A percentile compares a stretch with the other conserved stretches of the same genome.
phyloP scores from a whole-genome alignment of 2,329 filamentous ascomycete genomes.

The Epichloe bromicola region DNA sequence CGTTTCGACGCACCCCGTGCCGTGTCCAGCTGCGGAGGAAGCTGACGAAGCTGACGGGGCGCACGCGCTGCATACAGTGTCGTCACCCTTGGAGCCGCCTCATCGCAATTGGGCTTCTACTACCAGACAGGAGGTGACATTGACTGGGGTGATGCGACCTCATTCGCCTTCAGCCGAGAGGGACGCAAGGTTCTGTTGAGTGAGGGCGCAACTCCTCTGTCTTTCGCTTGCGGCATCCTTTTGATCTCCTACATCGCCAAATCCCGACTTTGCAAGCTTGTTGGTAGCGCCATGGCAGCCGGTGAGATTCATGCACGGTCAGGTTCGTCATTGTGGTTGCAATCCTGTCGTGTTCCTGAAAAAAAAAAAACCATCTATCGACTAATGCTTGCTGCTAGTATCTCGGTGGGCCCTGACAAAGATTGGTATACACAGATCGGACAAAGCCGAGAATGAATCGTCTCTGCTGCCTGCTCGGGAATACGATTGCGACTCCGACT shows the following conservation, averaged over 20 bases:
- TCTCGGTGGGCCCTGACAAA: constrained; percentile 1
- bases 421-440: background rate
- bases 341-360: background rate
- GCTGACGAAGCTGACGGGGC: background rate
- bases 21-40: background rate
- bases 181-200: constrained; percentile 19
- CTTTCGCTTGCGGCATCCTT: constrained; percentile 12
- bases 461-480: constrained; percentile 5
- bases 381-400: background rate
- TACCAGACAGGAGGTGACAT: constrained; percentile 19
- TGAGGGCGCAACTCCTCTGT: constrained; percentile 15
- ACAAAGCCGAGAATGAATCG: background rate
- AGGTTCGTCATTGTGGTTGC: constrained; percentile 10
- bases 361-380: background rate
- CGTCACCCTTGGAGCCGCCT: constrained; percentile 15
- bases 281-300: constrained; percentile 12
- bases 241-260: constrained; percentile 13
- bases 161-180: constrained; percentile 18
- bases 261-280: constrained; percentile 11
- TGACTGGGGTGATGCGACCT: constrained; percentile 18
- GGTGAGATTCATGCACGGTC: constrained; percentile 10
- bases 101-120: constrained; percentile 20
- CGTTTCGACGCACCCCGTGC: background rate
- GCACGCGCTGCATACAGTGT: constrained; percentile 11
- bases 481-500: constrained; percentile 2